These are phyloP conservation scores for Paramecium caudatum DNA, from an alignment of 73 alveolate species.

Conservation along the genomic window DNA sequence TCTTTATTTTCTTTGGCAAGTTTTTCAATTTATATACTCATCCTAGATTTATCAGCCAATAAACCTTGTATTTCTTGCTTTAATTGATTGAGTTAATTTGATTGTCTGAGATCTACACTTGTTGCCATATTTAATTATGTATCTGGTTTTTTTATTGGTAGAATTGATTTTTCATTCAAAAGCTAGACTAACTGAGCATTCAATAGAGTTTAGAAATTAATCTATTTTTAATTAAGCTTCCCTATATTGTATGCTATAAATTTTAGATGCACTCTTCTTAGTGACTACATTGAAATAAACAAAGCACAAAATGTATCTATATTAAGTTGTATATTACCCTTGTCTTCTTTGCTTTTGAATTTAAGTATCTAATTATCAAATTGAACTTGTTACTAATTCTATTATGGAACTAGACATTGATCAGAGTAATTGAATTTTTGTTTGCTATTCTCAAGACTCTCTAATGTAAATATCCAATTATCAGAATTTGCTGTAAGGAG, in stretches of 20 bases:
- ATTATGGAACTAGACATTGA: not conserved
- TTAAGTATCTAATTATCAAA: not conserved
- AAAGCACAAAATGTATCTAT: conserved; percentile 49
- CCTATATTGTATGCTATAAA: conserved; percentile 60
- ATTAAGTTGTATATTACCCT: not conserved
- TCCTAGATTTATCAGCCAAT: not conserved
- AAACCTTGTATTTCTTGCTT: not conserved
- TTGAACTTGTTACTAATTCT: not conserved
- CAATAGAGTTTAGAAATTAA: conserved; percentile 10
- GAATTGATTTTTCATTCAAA: not conserved
- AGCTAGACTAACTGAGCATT: conserved; percentile 10
- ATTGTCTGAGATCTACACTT: not conserved
- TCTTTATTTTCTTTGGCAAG: not conserved
- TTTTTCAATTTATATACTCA: not conserved
- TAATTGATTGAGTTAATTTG: not conserved
- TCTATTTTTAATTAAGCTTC: not conserved
- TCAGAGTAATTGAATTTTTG: conserved; percentile 26
- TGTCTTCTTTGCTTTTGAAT: conserved; percentile 41
- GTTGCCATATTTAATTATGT: conserved; percentile 26
- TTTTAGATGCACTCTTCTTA: conserved; percentile 52
- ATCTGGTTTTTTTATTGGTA: conserved; percentile 11
- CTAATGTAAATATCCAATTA: conserved; percentile 35
- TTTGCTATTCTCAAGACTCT: conserved; percentile 13
- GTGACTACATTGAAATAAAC: not conserved
- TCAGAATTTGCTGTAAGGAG: not conserved